These are phyloP conservation scores for Wickerhamomyces bovis DNA, from an alignment of 805 yeast species.

Conservation along the genomic window DNA sequence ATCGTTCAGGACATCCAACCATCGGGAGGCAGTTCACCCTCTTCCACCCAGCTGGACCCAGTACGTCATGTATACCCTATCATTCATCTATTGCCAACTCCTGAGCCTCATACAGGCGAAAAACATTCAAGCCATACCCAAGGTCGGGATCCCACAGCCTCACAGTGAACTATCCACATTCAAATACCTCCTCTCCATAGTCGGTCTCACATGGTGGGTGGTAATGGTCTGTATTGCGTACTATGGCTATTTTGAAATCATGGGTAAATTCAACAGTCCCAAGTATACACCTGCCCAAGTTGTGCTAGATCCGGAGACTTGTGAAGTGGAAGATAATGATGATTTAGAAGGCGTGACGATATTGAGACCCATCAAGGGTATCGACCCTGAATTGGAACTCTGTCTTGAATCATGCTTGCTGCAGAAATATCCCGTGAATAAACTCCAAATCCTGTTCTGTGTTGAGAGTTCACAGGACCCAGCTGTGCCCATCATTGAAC, in stretches of 20 bases:
- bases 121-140: neutral
- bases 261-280: constrained; percentile 13
- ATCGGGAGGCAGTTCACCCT: neutral
- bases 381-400: constrained; percentile 65
- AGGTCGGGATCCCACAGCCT: neutral
- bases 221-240: constrained; percentile 14
- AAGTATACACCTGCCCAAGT: constrained; percentile 12
- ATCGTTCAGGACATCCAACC: neutral
- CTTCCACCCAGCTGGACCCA: neutral
- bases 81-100: neutral
- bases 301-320: constrained; percentile 1
- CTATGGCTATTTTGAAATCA: constrained; percentile 21
- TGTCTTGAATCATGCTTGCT: constrained; percentile 64
- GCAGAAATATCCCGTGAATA: constrained; percentile 58
- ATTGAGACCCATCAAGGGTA: constrained; percentile 75
- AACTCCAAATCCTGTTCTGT: constrained; percentile 70
- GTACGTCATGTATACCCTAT: neutral
- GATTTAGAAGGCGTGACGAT: constrained; percentile 67
- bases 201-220: constrained; percentile 23
- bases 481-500: constrained; percentile 50
- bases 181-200: constrained; percentile 5
- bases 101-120: neutral
- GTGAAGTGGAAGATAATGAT: constrained; percentile 18
- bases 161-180: neutral
- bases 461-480: constrained; percentile 61